A percentile compares a stretch with the other conserved stretches of the same genome.
These are phyloP conservation scores for Jackrogersella multiformis DNA, from an alignment of 495 filamentous ascomycete species.

Conservation along the genomic window DNA sequence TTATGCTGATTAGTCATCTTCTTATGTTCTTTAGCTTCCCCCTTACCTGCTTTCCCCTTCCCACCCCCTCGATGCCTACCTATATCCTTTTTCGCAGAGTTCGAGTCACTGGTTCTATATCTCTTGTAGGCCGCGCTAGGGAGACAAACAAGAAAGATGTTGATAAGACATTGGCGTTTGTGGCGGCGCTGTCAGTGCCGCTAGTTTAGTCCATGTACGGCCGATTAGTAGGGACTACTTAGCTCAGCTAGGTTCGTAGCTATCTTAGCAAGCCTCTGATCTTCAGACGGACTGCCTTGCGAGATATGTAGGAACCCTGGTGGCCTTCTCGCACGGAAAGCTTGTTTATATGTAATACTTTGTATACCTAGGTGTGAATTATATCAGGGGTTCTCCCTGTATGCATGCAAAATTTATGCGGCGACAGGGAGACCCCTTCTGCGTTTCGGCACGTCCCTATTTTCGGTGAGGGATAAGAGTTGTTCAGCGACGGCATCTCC, in stretches of 20 bases:
- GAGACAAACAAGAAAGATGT: neutral
- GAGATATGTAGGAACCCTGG: neutral
- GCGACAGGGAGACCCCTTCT: conserved; percentile 28
- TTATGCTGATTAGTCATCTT: neutral
- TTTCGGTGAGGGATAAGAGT: conserved; percentile 20
- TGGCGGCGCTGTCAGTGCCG: neutral
- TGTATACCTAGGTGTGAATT: too few species aligned
- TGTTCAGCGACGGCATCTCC: conserved; percentile 16
- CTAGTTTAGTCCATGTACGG: neutral
- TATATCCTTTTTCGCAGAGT: neutral
- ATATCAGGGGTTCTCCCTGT: conserved; percentile 28
- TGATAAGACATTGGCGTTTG: conserved; percentile 9
- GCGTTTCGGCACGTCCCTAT: conserved; percentile 25
- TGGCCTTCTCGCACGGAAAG: neutral
- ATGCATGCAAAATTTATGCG: conserved; percentile 5
- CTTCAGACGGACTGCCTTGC: neutral
- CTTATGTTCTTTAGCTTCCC: neutral
- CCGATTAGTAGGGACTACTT: neutral
- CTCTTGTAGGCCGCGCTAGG: neutral
- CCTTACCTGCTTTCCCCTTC: neutral
- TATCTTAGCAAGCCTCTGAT: neutral
- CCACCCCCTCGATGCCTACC: neutral
- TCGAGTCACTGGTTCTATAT: neutral
- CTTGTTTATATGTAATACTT: neutral
- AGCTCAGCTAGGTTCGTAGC: neutral